phyloP scores from a whole-genome alignment of 805 yeast genomes.

The Ogataea sp. region DNA sequence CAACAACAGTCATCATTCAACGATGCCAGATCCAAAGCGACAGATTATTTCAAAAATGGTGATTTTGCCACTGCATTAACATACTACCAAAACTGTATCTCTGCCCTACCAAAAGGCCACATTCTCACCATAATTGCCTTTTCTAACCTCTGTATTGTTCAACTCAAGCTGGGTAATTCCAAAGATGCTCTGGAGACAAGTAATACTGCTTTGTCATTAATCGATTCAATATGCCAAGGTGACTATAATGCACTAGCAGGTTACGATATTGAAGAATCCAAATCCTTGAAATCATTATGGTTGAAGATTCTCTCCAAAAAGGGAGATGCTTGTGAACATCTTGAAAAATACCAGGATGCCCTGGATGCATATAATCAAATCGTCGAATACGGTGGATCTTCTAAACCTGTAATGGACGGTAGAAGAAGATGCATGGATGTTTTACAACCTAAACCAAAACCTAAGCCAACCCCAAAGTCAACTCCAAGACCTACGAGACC shows the following conservation, averaged over 20 bases:
- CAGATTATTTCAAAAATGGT: slow-evolving; percentile 66
- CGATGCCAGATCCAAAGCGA: slow-evolving; percentile 47
- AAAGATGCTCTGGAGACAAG: slow-evolving; percentile 40
- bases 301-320: slow-evolving; percentile 56
- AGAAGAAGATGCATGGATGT: slow-evolving; percentile 68
- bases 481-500: slow-evolving; percentile 8
- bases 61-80: slow-evolving; percentile 64
- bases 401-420: slow-evolving; percentile 65
- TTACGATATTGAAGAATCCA: slow-evolving; percentile 37
- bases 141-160: slow-evolving; percentile 69
- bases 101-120: slow-evolving; percentile 54
- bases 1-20: slow-evolving; percentile 28
- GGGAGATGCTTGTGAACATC: slow-evolving; percentile 80
- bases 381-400: slow-evolving; percentile 59
- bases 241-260: slow-evolving; percentile 17
- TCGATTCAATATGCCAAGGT: slow-evolving; percentile 22
- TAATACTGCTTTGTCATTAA: slow-evolving; percentile 36
- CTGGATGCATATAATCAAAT: slow-evolving; percentile 51
- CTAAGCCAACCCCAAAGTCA: slow-evolving; percentile 16
- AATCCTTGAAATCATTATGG: slow-evolving; percentile 63
- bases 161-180: slow-evolving; percentile 63
- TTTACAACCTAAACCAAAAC: slow-evolving; percentile 44
- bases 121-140: slow-evolving; percentile 56
- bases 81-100: slow-evolving; percentile 43
- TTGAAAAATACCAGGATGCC: slow-evolving; percentile 64